These are phyloP conservation scores for Macrophomina tecta DNA, from an alignment of 2,329 filamentous ascomycete genomes.

Conservation along the genomic window DNA sequence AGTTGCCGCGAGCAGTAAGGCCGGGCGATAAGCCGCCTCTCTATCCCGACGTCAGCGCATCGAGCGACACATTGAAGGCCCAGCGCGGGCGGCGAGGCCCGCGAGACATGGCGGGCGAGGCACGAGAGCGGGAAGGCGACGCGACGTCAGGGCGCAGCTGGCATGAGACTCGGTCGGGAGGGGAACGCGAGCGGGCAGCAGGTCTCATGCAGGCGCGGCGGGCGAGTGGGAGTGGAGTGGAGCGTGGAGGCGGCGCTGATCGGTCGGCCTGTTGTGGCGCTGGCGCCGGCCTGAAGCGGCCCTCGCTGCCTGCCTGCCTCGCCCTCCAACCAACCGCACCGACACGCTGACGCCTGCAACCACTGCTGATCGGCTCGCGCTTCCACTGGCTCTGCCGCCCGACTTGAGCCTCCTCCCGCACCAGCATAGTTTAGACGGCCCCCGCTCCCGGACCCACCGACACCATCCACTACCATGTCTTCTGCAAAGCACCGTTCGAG, in stretches of 20 bases:
- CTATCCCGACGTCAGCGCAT: constrained; percentile 9
- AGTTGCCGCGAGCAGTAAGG: neutral
- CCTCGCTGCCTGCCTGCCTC: neutral
- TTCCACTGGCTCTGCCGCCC: constrained; percentile 4
- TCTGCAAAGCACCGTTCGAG: constrained; percentile 17
- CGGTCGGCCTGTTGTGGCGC: neutral
- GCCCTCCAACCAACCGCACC: neutral
- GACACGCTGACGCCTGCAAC: neutral
- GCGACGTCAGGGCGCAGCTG: constrained; percentile 13
- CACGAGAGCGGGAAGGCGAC: neutral
- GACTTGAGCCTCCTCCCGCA: constrained; percentile 1
- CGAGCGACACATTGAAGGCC: neutral
- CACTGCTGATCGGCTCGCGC: constrained; percentile 17
- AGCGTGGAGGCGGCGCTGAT: constrained; percentile 4
- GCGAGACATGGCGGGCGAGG: too few relatives aligned
- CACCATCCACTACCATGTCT: constrained; percentile 15
- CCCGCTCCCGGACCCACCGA: constrained; percentile 18
- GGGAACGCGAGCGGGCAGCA: constrained; percentile 8
- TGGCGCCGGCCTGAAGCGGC: constrained; percentile 2
- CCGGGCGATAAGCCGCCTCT: constrained; percentile 11
- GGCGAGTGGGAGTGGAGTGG: neutral
- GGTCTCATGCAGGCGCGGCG: neutral
- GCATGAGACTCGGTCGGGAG: neutral
- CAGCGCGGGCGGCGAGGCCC: neutral
- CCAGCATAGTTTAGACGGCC: constrained; percentile 16